phyloP scores from a whole-genome alignment of 1,139 yeast genomes.

The Entelexis sorbosivorans region DNA sequence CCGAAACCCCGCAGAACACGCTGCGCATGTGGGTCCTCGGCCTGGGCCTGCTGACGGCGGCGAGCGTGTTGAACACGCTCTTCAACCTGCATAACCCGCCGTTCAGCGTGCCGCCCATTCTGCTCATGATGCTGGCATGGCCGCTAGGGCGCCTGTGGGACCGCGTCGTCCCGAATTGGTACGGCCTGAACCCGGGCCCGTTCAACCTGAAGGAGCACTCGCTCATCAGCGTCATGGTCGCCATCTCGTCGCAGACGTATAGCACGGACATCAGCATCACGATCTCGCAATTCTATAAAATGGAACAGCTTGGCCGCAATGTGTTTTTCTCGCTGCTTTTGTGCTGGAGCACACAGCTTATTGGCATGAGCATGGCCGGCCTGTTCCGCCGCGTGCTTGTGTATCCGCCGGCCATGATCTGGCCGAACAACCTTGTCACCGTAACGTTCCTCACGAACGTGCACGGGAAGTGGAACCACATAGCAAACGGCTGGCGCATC shows the following conservation, averaged over 20 bases:
- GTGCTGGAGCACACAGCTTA: conserved; percentile 46
- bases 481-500: conserved; percentile 46
- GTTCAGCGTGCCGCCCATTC: conserved; percentile 45
- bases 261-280: conserved; percentile 51
- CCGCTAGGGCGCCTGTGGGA: conserved; percentile 51
- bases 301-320: conserved; percentile 34
- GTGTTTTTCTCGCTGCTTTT: conserved; percentile 43
- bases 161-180: conserved; percentile 37
- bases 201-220: conserved; percentile 58
- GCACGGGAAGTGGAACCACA: conserved; percentile 50
- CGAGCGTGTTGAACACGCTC: conserved; percentile 48
- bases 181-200: conserved; percentile 45
- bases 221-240: conserved; percentile 46
- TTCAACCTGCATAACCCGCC: conserved; percentile 52
- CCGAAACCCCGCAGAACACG: conserved; percentile 46
- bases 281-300: conserved; percentile 41
- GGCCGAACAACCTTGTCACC: conserved; percentile 45
- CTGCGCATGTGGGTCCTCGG: conserved; percentile 51
- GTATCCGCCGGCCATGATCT: conserved; percentile 51
- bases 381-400: conserved; percentile 45
- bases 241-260: conserved; percentile 37
- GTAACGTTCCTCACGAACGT: conserved; percentile 47
- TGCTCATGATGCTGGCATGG: conserved; percentile 50
- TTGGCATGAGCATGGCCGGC: conserved; percentile 60
- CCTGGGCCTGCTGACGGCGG: conserved; percentile 43